phyloP scores from a whole-genome alignment of 306 rosid species.

The Pyrus pyrifolia region DNA sequence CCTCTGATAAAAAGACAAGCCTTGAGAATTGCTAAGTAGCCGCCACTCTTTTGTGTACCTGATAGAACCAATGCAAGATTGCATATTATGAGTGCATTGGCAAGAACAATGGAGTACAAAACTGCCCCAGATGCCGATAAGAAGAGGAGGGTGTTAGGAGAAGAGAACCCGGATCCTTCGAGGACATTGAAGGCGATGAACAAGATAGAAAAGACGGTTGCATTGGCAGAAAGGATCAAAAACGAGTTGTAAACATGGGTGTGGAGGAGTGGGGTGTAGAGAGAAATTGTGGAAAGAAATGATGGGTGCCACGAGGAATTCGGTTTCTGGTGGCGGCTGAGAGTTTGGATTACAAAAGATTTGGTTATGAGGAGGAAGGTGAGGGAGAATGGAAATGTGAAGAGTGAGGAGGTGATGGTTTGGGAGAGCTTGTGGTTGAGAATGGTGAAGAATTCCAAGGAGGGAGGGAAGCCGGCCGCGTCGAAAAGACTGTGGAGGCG shows the following conservation, averaged over 20 bases:
- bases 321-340: slow-evolving; percentile 35
- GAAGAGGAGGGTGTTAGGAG: slow-evolving; percentile 35
- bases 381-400: slow-evolving; percentile 74
- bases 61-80: slow-evolving; percentile 64
- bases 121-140: slow-evolving; percentile 66
- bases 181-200: slow-evolving; percentile 56
- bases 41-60: slow-evolving; percentile 60
- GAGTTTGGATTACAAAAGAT: slow-evolving; percentile 53
- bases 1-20: slow-evolving; percentile 67
- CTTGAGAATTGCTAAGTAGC: slow-evolving; percentile 57
- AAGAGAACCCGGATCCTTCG: slow-evolving; percentile 39
- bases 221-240: slow-evolving; percentile 67
- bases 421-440: slow-evolving; percentile 75
- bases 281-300: slow-evolving; percentile 26
- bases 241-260: slow-evolving; percentile 60
- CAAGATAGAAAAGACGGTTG: slow-evolving; percentile 53
- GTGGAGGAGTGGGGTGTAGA: slow-evolving; percentile 50
- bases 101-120: slow-evolving; percentile 76
- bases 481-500: slow-evolving; percentile 55
- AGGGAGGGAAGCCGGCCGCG: slow-evolving; percentile 75
- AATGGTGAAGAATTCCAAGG: slow-evolving; percentile 52
- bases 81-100: slow-evolving; percentile 66
- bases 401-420: slow-evolving; percentile 56
- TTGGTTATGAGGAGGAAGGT: slow-evolving; percentile 67
- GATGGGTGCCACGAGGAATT: slow-evolving; percentile 27